Conservation (phyloP, 2,329 filamentous ascomycete genomes). For the Rugonectria rugulosa region DNA sequence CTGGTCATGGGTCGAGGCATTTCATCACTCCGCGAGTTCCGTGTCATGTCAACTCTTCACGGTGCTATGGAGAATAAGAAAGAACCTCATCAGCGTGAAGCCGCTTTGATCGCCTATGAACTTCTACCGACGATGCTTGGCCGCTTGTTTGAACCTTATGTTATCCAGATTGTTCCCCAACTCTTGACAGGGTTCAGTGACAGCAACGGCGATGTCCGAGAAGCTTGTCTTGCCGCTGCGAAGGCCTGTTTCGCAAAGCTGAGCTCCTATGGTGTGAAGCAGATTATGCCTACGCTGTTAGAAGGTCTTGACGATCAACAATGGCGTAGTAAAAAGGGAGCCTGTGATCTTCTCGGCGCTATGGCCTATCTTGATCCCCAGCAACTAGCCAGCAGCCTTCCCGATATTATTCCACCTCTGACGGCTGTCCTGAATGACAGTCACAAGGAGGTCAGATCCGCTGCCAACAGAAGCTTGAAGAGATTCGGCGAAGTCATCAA, state of each 20-base stretch:
- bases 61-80: slow-evolving; percentile 95
- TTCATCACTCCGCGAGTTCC: slow-evolving; percentile 79
- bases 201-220: slow-evolving; percentile 84
- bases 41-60: slow-evolving; percentile 82
- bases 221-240: slow-evolving; percentile 89
- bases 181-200: slow-evolving; percentile 91
- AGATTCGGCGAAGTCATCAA: slow-evolving; percentile 98
- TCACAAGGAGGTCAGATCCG: slow-evolving; percentile 93
- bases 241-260: slow-evolving; percentile 94
- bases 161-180: slow-evolving; percentile 93
- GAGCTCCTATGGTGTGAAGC: slow-evolving; percentile 95
- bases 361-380: slow-evolving; percentile 99
- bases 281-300: slow-evolving; percentile 89
- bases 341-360: slow-evolving; percentile 93
- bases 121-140: slow-evolving; percentile 86
- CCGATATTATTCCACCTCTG: slow-evolving; percentile 95
- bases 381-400: slow-evolving; percentile 88
- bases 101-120: slow-evolving; percentile 89
- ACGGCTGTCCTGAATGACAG: slow-evolving; percentile 96
- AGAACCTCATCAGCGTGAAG: slow-evolving; percentile 86
- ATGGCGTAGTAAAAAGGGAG: slow-evolving; percentile 98
- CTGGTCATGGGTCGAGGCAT: slow-evolving; percentile 90
- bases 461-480: slow-evolving; percentile 95
- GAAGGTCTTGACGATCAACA: slow-evolving; percentile 93
- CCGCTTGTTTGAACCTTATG: slow-evolving; percentile 92